Evolutionary conservation across 345 rosid species (phyloP).

Genomic region (Lepidium didymum): DNA sequence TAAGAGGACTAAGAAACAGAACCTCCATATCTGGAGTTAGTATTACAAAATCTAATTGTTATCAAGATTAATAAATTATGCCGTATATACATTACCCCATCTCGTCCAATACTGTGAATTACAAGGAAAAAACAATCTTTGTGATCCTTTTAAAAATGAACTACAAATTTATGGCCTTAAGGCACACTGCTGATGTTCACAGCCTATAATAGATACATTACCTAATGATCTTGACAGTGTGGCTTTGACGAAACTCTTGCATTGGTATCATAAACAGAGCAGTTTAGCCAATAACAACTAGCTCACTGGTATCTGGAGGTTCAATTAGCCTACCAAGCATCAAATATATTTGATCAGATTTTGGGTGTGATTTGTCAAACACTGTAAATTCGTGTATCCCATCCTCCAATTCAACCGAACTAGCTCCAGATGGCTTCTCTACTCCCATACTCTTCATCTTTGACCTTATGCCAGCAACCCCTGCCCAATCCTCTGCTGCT

Average conservation of each 20-base stretch:
- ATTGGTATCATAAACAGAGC: background rate
- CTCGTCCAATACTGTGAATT: background rate
- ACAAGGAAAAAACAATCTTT: slow-evolving; percentile 14
- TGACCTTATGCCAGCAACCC: slow-evolving; percentile 57
- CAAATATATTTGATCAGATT: slow-evolving; percentile 51
- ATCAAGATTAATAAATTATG: background rate
- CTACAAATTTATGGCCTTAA: background rate
- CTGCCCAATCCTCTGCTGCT: slow-evolving; percentile 56
- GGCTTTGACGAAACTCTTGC: background rate
- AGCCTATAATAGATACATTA: background rate
- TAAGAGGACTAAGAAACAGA: background rate
- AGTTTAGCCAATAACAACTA: slow-evolving; percentile 17
- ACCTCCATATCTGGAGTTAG: slow-evolving; percentile 3
- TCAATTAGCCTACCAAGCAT: slow-evolving; percentile 42
- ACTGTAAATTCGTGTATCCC: slow-evolving; percentile 57
- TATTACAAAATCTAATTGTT: background rate
- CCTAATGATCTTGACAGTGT: background rate
- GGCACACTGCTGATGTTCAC: background rate
- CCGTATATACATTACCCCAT: background rate
- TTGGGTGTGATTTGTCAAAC: slow-evolving; percentile 54
- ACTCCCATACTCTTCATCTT: slow-evolving; percentile 50
- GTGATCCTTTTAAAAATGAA: background rate
- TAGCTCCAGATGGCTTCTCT: slow-evolving; percentile 65
- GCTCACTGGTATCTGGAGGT: slow-evolving; percentile 27
- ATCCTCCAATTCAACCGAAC: slow-evolving; percentile 57